A percentile compares a stretch with the other conserved stretches of the same genome.
Conservation (phyloP, 257 asterid genomes). For the Primulina eburnea region DNA sequence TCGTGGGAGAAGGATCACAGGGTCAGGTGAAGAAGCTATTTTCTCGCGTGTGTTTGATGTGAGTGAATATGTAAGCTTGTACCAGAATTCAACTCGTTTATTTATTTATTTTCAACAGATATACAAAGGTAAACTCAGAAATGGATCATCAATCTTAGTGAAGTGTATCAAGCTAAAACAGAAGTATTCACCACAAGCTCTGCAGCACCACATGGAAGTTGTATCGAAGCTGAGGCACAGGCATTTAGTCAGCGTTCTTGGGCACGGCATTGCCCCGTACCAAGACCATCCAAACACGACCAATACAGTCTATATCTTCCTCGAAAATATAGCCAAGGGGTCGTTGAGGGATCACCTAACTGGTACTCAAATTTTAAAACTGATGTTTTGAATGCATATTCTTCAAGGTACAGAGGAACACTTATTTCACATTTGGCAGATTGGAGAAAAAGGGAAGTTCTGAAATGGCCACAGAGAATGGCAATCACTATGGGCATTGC, state of each 20-base stretch:
- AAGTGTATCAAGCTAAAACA: constrained; percentile 85
- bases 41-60: not conserved
- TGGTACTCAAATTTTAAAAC: constrained; percentile 38
- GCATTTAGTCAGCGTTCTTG: constrained; percentile 83
- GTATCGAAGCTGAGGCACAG: constrained; percentile 89
- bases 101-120: constrained; percentile 38
- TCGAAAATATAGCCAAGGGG: constrained; percentile 69
- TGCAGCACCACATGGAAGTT: constrained; percentile 90
- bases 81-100: not conserved
- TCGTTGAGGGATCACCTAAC: constrained; percentile 71
- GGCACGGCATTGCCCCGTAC: constrained; percentile 85
- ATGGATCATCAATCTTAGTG: constrained; percentile 78
- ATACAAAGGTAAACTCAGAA: constrained; percentile 79
- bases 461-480: constrained; percentile 98
- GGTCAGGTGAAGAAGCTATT: constrained; percentile 56
- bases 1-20: constrained; percentile 80
- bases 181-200: constrained; percentile 75
- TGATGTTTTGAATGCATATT: not conserved
- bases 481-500: constrained; percentile 73
- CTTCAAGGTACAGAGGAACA: not conserved
- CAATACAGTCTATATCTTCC: constrained; percentile 72
- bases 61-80: not conserved
- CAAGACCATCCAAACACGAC: constrained; percentile 86
- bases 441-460: constrained; percentile 73
- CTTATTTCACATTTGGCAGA: constrained; percentile 38